Percentiles rank a stretch among this genome's conserved stretches.
These are phyloP conservation scores for Fraxinus platypoda DNA, from an alignment of 305 asterid species.

Conservation along the genomic window DNA sequence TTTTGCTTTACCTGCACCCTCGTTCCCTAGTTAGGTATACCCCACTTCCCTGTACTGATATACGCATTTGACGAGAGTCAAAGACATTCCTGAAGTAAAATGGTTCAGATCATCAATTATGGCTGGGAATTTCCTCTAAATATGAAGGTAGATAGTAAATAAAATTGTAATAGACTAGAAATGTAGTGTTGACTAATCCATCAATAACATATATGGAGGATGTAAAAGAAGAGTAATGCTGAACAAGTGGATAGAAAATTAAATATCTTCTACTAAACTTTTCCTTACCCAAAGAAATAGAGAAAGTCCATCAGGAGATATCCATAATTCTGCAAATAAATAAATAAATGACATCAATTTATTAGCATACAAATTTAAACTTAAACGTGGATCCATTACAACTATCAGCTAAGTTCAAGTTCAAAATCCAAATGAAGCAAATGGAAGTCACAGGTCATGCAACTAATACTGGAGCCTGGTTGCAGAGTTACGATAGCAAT, in stretches of 20 bases:
- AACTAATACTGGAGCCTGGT: conserved; percentile 1
- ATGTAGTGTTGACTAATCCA: conserved; percentile 12
- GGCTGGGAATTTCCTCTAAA: conserved; percentile 17
- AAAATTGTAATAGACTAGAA: conserved; percentile 12
- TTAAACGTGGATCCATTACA: conserved; percentile 1
- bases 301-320: conserved; percentile 97
- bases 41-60: conserved; percentile 95
- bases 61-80: conserved; percentile 96
- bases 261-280: conserved; percentile 10
- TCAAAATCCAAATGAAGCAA: background rate
- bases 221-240: conserved; percentile 16
- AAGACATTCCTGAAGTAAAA: conserved; percentile 74
- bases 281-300: conserved; percentile 94
- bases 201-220: background rate
- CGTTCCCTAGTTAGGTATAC: conserved; percentile 84
- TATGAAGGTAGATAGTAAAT: conserved; percentile 15
- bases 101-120: conserved; percentile 20
- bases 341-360: conserved; percentile 15
- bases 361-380: conserved; percentile 25
- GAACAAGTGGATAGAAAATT: background rate
- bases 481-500: background rate
- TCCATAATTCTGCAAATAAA: conserved; percentile 68
- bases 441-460: conserved; percentile 13
- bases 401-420: conserved; percentile 7
- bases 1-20: conserved; percentile 66